Evolutionary conservation across 1,284 basidiomycete species (phyloP).

Genomic region (Puccinia hordei): DNA sequence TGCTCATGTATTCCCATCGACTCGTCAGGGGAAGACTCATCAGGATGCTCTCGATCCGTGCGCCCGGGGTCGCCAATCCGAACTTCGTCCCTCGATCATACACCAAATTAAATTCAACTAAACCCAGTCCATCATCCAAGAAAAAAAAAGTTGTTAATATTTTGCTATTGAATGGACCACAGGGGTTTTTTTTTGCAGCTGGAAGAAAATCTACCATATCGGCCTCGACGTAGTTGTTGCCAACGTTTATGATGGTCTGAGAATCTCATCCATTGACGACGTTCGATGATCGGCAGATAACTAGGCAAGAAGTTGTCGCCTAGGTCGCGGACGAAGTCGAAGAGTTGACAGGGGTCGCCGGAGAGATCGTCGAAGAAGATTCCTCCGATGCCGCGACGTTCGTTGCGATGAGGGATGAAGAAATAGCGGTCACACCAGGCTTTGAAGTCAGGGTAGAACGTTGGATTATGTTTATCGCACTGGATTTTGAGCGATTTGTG

Average conservation of each 20-base stretch:
- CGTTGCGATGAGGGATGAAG: slow-evolving; percentile 87
- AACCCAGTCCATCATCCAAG: slow-evolving; percentile 61
- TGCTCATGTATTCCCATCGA: slow-evolving; percentile 80
- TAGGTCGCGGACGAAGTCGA: slow-evolving; percentile 71
- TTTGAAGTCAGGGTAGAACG: slow-evolving; percentile 81
- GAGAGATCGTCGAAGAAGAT: slow-evolving; percentile 97
- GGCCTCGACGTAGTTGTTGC: slow-evolving; percentile 77
- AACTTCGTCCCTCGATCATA: slow-evolving; percentile 73
- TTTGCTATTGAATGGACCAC: slow-evolving; percentile 59
- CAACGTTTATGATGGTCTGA: slow-evolving; percentile 73
- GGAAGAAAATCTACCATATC: slow-evolving; percentile 28
- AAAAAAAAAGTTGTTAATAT: slow-evolving; percentile 67
- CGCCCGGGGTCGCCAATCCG: slow-evolving; percentile 84
- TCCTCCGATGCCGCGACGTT: slow-evolving; percentile 88
- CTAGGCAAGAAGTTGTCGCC: slow-evolving; percentile 81
- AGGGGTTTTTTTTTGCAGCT: slow-evolving; percentile 57
- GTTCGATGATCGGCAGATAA: slow-evolving; percentile 78
- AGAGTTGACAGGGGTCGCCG: slow-evolving; percentile 68
- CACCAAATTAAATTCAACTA: slow-evolving; percentile 92
- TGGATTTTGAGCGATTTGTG: slow-evolving; percentile 72
- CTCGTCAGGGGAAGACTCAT: slow-evolving; percentile 74
- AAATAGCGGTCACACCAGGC: slow-evolving; percentile 99
- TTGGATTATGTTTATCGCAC: slow-evolving; percentile 75
- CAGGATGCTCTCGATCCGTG: slow-evolving; percentile 81
- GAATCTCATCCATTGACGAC: slow-evolving; percentile 65